Conservation (phyloP, 345 rosid genomes). For the Noccaea bulbosa region DNA sequence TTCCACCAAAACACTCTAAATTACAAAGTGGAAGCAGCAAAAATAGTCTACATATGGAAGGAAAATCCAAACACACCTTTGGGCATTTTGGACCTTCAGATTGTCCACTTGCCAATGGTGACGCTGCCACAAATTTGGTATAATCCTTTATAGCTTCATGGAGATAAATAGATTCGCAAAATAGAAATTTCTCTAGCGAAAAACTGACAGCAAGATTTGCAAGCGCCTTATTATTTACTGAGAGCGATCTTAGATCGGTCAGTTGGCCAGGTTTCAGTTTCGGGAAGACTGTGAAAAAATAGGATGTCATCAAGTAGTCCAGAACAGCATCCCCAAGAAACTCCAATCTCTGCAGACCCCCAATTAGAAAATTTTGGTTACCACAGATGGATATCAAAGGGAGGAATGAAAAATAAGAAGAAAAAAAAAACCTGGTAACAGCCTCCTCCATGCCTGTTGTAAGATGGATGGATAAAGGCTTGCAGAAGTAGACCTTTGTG, state of each 20-base stretch:
- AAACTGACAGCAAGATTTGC: conserved; percentile 71
- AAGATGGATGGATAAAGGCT: conserved; percentile 92
- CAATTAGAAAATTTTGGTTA: conserved; percentile 33
- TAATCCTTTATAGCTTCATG: conserved; percentile 60
- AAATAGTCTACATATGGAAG: conserved; percentile 4
- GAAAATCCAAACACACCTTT: conserved; percentile 56
- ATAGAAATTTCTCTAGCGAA: conserved; percentile 62
- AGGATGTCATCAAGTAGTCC: conserved; percentile 91
- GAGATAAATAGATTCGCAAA: conserved; percentile 64
- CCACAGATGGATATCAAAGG: conserved; percentile 10
- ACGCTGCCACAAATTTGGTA: conserved; percentile 49
- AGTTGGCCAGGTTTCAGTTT: conserved; percentile 88
- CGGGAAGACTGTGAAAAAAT: conserved; percentile 77
- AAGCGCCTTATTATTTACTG: conserved; percentile 78
- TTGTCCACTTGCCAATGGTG: conserved; percentile 45
- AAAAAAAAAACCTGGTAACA: conserved; percentile 78
- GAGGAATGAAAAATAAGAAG: conserved; percentile 3
- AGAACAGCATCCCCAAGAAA: conserved; percentile 97
- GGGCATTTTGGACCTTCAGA: conserved; percentile 79
- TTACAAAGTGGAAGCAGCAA: conserved; percentile 13
- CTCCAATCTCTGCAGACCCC: conserved; percentile 76
- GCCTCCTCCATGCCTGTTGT: conserved; percentile 81
- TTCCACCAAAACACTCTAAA: conserved; percentile 26
- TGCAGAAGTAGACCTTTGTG: conserved; percentile 83
- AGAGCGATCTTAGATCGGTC: conserved; percentile 84